Evolutionary conservation across 164 flowering plant genomes (phyloP).

Genomic region (Vitis rotundifolia): DNA sequence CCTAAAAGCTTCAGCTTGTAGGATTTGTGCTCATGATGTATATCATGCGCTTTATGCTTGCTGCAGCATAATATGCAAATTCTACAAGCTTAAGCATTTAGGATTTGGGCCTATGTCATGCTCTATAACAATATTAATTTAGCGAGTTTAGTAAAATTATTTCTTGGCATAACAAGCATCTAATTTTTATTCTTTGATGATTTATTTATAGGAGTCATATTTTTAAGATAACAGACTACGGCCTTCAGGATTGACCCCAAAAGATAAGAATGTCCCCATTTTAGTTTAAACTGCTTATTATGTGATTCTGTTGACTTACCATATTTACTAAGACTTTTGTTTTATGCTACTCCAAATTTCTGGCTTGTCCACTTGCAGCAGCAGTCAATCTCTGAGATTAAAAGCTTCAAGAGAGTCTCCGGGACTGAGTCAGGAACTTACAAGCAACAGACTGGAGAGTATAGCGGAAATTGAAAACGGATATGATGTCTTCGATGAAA

Average conservation of each 20-base stretch:
- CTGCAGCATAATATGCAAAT: background rate
- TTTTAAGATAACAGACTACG: constrained; percentile 33
- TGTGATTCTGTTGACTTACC: background rate
- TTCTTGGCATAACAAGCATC: constrained; percentile 13
- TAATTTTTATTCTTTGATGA: constrained; percentile 28
- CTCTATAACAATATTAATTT: background rate
- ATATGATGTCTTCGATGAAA: constrained; percentile 44
- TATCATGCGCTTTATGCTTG: too few relatives aligned
- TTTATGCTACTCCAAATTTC: constrained; percentile 2
- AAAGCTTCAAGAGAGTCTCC: constrained; percentile 45
- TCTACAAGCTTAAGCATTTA: background rate
- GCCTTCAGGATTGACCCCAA: constrained; percentile 26
- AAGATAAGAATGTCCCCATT: constrained; percentile 37
- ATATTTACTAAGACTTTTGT: background rate
- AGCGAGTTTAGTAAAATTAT: constrained; percentile 1
- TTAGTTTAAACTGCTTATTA: background rate
- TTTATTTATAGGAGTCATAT: constrained; percentile 35
- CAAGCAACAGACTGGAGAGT: constrained; percentile 24
- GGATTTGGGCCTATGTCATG: too few relatives aligned
- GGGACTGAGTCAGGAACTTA: constrained; percentile 38
- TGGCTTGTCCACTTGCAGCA: constrained; percentile 34
- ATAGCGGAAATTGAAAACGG: constrained; percentile 24
- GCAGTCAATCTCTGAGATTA: constrained; percentile 26
- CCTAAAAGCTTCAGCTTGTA: too few relatives aligned
- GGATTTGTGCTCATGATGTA: too few relatives aligned